Evolutionary conservation across 257 asterid species (phyloP).

Genomic region (Jacaranda mimosifolia): DNA sequence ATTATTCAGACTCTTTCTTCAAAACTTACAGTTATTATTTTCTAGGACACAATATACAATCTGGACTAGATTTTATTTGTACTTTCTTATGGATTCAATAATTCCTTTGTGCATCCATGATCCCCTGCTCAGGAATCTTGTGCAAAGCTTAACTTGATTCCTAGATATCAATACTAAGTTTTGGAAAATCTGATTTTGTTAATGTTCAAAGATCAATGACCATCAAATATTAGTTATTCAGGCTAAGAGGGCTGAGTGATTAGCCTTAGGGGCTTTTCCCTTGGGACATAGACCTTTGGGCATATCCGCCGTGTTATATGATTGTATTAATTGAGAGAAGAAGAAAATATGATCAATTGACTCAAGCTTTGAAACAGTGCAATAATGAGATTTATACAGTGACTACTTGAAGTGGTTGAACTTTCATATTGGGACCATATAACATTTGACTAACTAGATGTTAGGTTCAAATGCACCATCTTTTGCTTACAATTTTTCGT

Average conservation of each 20-base stretch:
- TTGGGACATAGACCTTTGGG: background rate
- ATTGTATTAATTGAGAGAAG: background rate
- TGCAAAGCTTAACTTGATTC: constrained; percentile 1
- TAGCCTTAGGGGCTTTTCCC: background rate
- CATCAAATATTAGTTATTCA: background rate
- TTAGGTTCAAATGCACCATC: constrained; percentile 12
- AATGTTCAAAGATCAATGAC: background rate
- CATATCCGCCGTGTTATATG: background rate
- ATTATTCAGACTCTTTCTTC: too few relatives aligned
- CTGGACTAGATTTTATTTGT: background rate
- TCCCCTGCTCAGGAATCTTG: background rate
- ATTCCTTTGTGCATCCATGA: background rate
- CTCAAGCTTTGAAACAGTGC: background rate
- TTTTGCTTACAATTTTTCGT: constrained; percentile 32
- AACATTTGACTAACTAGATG: background rate
- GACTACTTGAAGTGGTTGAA: background rate
- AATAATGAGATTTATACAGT: background rate
- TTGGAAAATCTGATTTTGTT: background rate
- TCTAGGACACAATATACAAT: constrained; percentile 5
- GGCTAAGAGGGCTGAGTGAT: background rate
- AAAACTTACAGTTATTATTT: background rate
- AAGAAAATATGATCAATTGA: background rate
- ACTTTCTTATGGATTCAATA: background rate
- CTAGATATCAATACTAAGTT: background rate
- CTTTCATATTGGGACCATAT: background rate